Conservation (phyloP, 116 monocot species). For the Papilionanthe hybrid region DNA sequence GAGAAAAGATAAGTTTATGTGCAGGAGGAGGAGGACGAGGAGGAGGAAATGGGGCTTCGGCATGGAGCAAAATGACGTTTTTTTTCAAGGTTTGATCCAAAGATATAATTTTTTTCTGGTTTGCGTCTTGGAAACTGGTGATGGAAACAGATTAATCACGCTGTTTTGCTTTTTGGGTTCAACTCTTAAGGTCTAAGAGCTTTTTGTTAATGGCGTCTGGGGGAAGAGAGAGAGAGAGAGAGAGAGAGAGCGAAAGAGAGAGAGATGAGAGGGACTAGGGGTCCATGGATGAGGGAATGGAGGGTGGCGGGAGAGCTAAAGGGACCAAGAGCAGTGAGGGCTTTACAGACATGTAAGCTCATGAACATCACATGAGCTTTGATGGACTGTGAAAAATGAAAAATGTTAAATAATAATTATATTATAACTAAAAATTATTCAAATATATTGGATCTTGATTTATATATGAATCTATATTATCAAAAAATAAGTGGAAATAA, state of each 20-base stretch:
- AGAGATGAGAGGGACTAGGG: background rate
- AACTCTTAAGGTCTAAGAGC: background rate
- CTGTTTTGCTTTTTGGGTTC: background rate
- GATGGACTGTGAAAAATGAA: too few relatives aligned
- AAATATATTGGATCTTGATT: too few relatives aligned
- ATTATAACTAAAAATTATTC: too few relatives aligned
- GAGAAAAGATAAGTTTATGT: background rate
- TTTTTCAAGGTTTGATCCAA: background rate
- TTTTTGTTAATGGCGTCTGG: too few relatives aligned
- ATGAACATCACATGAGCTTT: background rate
- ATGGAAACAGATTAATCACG: background rate
- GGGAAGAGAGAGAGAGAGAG: background rate
- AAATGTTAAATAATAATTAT: too few relatives aligned
- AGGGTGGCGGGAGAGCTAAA: too few relatives aligned
- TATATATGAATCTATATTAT: too few relatives aligned
- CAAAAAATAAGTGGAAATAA: too few relatives aligned
- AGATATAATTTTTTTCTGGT: background rate
- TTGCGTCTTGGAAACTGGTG: background rate
- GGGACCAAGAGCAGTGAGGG: background rate
- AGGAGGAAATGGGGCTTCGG: background rate
- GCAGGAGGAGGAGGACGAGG: constrained; percentile 5
- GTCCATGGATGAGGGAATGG: too few relatives aligned
- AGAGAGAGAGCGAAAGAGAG: background rate
- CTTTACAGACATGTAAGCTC: background rate
- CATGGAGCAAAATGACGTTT: background rate